phyloP scores from a whole-genome alignment of 2,329 filamentous ascomycete genomes.

The Pseudopithomyces chartarum region DNA sequence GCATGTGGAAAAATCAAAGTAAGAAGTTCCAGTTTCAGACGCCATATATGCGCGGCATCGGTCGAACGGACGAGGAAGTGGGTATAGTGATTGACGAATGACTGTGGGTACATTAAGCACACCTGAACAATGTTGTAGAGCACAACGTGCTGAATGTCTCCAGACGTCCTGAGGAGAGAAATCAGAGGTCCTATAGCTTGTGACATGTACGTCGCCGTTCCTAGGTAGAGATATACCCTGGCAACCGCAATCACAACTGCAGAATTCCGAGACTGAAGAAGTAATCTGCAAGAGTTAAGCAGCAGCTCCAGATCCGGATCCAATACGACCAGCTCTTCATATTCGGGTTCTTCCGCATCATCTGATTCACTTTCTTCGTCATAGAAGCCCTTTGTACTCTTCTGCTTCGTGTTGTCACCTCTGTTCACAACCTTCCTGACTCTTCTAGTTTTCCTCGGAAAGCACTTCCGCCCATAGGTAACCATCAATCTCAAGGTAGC shows the following conservation, averaged over 20 bases:
- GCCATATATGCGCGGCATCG: conserved; percentile 82
- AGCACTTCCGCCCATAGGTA: conserved; percentile 83
- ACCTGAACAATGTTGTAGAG: conserved; percentile 96
- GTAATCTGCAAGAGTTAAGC: conserved; percentile 77
- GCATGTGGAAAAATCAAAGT: conserved; percentile 89
- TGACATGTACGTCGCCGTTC: conserved; percentile 75
- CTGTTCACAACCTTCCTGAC: conserved; percentile 57
- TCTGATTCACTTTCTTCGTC: conserved; percentile 56
- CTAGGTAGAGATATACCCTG: conserved; percentile 82
- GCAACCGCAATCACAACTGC: conserved; percentile 89
- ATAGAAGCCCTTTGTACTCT: conserved; percentile 74
- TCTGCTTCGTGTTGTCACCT: conserved; percentile 38
- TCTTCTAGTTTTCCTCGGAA: conserved; percentile 70
- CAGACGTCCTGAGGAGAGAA: conserved; percentile 79
- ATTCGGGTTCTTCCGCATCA: conserved; percentile 52
- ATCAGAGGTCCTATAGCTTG: conserved; percentile 81
- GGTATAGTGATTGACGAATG: conserved; percentile 86
- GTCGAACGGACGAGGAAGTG: conserved; percentile 86
- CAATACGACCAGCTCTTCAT: conserved; percentile 64
- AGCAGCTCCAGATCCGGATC: conserved; percentile 85
- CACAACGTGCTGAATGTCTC: conserved; percentile 87
- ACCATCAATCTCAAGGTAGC: conserved; percentile 82
- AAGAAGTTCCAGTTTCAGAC: conserved; percentile 87
- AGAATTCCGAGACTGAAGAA: conserved; percentile 90
- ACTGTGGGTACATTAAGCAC: conserved; percentile 72